Base-by-base conservation (phyloP, 345 rosid genomes). In the Cardamine occulta region DNA sequence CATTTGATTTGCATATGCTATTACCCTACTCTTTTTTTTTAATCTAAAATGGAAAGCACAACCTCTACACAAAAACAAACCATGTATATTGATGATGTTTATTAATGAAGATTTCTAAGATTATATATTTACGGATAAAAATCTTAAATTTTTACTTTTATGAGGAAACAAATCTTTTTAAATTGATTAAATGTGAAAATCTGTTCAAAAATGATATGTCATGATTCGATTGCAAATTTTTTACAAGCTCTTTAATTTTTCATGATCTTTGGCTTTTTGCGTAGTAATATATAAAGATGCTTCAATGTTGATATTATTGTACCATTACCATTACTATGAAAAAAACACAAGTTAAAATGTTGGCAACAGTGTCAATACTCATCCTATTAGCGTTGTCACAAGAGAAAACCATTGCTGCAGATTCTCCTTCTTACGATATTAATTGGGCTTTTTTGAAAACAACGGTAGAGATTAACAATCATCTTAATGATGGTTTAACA, bases 401-500 rank as follows among this genome's bases (percentile, higher is more conserved):
- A 48, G 49, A 17, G 14, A 35, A 48, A 35, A 40, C 11, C 21
- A 26, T 49, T 49, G 28, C 9, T 44, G 56, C 39, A 44, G 18
- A 68, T 17, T 17, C 45, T 57, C 13, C 74, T 56, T 48, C 44
- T 12, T 47, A 71, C 40, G 14, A 32, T 14, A 6, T 5, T 6
- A 23, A 58, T 1, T 72, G 59, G 68, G 39, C 35, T 35, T n/a
- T 61, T 62, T 0, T 23, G 10, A 72, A 51, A 72, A 72, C 69
- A 52, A 62, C 4, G 2, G 61, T 62, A 61, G 19, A 61, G 60
- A 53, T 73, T n/a, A 74, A 24, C 7, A 65, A 74, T 74, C 66
- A 40, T 47, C 78, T 74, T n/a, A 34, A 18, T 66, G 59, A 8
- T 65, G 58, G 64, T 57, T 74, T 40, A 48, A 48, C 32, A 57